A percentile compares a stretch with the other conserved stretches of the same genome.
Evolutionary conservation across 2,329 filamentous ascomycete genomes (phyloP).

Genomic region (Emmonsia crescens): DNA sequence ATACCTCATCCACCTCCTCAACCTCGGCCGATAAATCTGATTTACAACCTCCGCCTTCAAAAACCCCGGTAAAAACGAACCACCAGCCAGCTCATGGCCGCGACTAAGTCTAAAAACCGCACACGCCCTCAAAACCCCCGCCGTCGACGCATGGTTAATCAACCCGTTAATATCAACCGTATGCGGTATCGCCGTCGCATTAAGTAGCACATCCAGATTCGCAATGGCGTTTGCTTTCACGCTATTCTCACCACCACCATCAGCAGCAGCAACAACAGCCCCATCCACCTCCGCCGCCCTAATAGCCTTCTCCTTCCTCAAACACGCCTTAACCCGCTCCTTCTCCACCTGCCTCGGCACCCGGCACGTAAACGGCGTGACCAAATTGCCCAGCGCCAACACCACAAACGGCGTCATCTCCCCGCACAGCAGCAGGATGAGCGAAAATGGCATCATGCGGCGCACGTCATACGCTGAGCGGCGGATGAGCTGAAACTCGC

Average conservation of each 20-base stretch:
- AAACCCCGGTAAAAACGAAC: conserved; percentile 7
- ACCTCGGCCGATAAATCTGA: conserved; percentile 42
- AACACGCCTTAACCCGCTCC: conserved; percentile 44
- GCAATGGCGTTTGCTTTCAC: neutral
- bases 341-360: conserved; percentile 63
- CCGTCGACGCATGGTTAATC: conserved; percentile 16
- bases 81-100: conserved; percentile 17
- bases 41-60: conserved; percentile 32
- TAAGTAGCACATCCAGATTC: conserved; percentile 5
- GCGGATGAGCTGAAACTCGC: conserved; percentile 58
- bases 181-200: conserved; percentile 1
- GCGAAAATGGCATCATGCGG: conserved; percentile 66
- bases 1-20: conserved; percentile 49
- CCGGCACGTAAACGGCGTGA: conserved; percentile 72
- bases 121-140: conserved; percentile 24
- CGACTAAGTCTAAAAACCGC: conserved; percentile 25
- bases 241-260: conserved; percentile 11
- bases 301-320: conserved; percentile 24
- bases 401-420: conserved; percentile 80
- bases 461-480: conserved; percentile 61
- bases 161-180: conserved; percentile 1
- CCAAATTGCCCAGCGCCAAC: conserved; percentile 52
- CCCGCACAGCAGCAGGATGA: conserved; percentile 67
- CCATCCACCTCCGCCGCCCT: conserved; percentile 7
- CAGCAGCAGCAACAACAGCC: conserved; percentile 16